A percentile compares a stretch with the other conserved stretches of the same genome.
These are phyloP conservation scores for Hypoxylon sp. DNA, from an alignment of 2,329 filamentous ascomycete species.

Conservation along the genomic window DNA sequence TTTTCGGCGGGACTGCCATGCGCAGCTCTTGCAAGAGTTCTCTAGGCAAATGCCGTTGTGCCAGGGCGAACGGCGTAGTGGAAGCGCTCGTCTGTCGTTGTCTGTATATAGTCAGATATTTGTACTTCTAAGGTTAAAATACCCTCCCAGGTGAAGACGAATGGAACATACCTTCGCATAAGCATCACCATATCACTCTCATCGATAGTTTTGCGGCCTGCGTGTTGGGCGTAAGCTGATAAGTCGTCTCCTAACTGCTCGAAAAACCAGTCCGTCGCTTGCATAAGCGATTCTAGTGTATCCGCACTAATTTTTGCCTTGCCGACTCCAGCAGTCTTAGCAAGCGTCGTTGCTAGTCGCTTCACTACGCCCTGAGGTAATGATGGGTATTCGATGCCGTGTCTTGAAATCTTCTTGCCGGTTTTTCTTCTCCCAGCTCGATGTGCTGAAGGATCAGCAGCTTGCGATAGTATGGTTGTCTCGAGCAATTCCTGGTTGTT, in stretches of 20 bases:
- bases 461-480: conserved; percentile 36
- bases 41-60: conserved; percentile 82
- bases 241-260: conserved; percentile 87
- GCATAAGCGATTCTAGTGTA: conserved; percentile 77
- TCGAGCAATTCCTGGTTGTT: conserved; percentile 41
- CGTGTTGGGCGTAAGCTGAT: conserved; percentile 82
- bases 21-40: conserved; percentile 86
- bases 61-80: conserved; percentile 86
- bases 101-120: conserved; percentile 59
- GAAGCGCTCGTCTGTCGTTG: conserved; percentile 79
- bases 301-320: conserved; percentile 79
- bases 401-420: conserved; percentile 70
- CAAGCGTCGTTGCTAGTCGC: conserved; percentile 76
- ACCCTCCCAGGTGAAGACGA: conserved; percentile 16
- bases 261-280: conserved; percentile 92
- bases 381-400: conserved; percentile 81
- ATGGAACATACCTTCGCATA: conserved; percentile 78
- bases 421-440: conserved; percentile 55
- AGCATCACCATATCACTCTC: conserved; percentile 84
- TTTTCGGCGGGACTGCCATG: conserved; percentile 71
- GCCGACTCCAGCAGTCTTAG: conserved; percentile 72
- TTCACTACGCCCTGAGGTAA: conserved; percentile 81
- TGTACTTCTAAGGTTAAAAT: conserved; percentile 35
- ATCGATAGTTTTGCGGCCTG: conserved; percentile 85
- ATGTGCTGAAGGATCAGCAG: conserved; percentile 22